Evolutionary conservation across 495 filamentous ascomycete genomes (phyloP).

Genomic region (Lophium mytilinum): DNA sequence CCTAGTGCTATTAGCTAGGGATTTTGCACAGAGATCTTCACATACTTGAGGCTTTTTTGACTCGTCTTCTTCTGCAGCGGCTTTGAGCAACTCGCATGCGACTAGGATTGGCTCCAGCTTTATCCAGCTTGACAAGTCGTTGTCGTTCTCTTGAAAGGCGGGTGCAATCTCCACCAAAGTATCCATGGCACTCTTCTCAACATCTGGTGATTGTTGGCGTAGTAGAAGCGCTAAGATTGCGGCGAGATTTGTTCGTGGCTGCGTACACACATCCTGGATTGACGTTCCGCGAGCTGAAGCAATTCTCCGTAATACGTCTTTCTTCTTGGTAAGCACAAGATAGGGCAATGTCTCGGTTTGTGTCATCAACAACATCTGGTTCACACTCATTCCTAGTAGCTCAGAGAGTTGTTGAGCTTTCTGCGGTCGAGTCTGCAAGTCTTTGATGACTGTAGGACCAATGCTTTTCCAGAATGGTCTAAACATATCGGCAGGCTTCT

Average conservation of each 20-base stretch:
- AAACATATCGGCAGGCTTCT: slow-evolving; percentile 59
- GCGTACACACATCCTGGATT: slow-evolving; percentile 51
- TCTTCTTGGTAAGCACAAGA: slow-evolving; percentile 67
- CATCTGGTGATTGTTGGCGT: slow-evolving; percentile 57
- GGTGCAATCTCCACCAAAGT: slow-evolving; percentile 57
- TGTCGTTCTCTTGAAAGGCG: slow-evolving; percentile 49
- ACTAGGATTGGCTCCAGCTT: slow-evolving; percentile 66
- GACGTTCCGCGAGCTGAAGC: slow-evolving; percentile 59
- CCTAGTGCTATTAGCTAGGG: slow-evolving; percentile 33
- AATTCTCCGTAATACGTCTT: slow-evolving; percentile 72
- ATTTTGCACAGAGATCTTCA: not conserved
- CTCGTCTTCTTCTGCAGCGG: slow-evolving; percentile 60
- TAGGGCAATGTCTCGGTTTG: slow-evolving; percentile 77
- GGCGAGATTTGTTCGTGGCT: slow-evolving; percentile 59
- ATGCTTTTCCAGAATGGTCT: slow-evolving; percentile 81
- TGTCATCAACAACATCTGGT: slow-evolving; percentile 65
- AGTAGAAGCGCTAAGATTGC: slow-evolving; percentile 73
- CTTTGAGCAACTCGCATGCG: slow-evolving; percentile 77
- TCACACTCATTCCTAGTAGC: slow-evolving; percentile 61
- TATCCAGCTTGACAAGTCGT: slow-evolving; percentile 59
- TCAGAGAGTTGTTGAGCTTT: slow-evolving; percentile 74
- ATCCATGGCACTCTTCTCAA: slow-evolving; percentile 60
- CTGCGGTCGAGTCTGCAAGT: slow-evolving; percentile 70
- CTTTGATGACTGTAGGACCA: slow-evolving; percentile 69
- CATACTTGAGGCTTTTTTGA: slow-evolving; percentile 50